Evolutionary conservation across 148 eudicot genomes (phyloP).

Genomic region (Camellia sinensis): DNA sequence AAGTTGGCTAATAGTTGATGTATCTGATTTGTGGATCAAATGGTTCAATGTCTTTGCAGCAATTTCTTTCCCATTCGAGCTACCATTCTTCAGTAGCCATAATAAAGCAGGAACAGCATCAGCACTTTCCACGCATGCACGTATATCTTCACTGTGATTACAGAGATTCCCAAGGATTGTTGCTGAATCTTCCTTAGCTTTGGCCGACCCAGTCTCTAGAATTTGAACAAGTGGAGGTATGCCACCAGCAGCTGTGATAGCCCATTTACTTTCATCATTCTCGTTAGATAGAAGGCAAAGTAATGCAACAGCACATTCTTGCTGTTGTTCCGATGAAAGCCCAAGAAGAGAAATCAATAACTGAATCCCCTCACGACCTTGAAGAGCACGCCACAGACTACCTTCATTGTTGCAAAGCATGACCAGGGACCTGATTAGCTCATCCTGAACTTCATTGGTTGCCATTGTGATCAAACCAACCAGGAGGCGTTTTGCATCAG

Average conservation of each 20-base stretch:
- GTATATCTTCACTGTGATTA: slow-evolving; percentile 96
- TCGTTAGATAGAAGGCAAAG: slow-evolving; percentile 84
- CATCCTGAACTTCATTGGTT: slow-evolving; percentile 80
- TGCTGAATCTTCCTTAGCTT: slow-evolving; percentile 98
- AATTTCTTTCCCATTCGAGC: slow-evolving; percentile 86
- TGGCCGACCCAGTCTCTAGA: slow-evolving; percentile 87
- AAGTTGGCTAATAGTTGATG: slow-evolving; percentile 92
- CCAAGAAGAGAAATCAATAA: slow-evolving; percentile 93
- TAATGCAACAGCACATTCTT: slow-evolving; percentile 95
- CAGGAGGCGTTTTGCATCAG: slow-evolving; percentile 86
- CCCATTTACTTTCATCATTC: slow-evolving; percentile 98
- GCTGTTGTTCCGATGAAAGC: slow-evolving; percentile 96
- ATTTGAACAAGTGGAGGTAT: slow-evolving; percentile 98
- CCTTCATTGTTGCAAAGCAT: slow-evolving; percentile 71
- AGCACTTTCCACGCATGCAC: slow-evolving; percentile 98
- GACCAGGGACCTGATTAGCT: slow-evolving; percentile 74
- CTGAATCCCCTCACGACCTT: slow-evolving; percentile 97
- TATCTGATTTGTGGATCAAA: slow-evolving; percentile 91
- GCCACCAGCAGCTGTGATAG: slow-evolving; percentile 97
- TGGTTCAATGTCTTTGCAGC: slow-evolving; percentile 92
- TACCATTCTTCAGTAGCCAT: slow-evolving; percentile 94
- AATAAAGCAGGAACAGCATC: slow-evolving; percentile 97
- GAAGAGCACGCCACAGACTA: slow-evolving; percentile 89
- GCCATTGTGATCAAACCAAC: slow-evolving; percentile 99
- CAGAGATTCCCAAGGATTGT: slow-evolving; percentile 90